Conservation (phyloP, 2,329 filamentous ascomycete genomes). For the Aureobasidium lini region DNA sequence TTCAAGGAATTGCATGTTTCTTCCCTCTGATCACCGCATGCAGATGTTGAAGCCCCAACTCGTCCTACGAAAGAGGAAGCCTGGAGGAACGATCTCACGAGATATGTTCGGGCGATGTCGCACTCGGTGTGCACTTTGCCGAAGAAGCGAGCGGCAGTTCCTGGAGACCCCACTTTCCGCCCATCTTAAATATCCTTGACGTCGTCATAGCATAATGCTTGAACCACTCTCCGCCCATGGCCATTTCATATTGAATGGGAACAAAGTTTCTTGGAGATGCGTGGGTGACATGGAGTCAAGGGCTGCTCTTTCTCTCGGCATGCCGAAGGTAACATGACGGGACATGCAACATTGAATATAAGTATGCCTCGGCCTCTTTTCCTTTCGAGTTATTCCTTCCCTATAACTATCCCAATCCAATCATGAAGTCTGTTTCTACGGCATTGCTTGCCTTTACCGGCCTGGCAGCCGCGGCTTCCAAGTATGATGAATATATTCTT, state of each 20-base stretch:
- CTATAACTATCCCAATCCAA: background rate
- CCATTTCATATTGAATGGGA: background rate
- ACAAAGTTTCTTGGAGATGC: background rate
- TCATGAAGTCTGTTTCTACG: background rate
- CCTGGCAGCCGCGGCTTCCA: conserved; percentile 16
- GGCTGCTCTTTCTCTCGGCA: background rate
- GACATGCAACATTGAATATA: background rate
- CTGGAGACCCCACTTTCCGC: background rate
- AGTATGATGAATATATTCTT: conserved; percentile 36
- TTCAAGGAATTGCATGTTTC: background rate
- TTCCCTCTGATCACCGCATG: no score
- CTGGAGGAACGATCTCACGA: background rate
- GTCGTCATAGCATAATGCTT: background rate
- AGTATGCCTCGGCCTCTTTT: background rate
- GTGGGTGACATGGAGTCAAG: background rate
- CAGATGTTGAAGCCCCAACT: background rate
- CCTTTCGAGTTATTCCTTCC: background rate
- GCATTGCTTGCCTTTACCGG: background rate
- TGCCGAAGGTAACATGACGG: background rate
- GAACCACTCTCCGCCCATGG: background rate
- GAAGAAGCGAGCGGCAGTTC: background rate
- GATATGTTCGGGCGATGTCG: background rate
- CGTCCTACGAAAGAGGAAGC: background rate
- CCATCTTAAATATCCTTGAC: background rate
- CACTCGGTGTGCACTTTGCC: background rate